These are phyloP conservation scores for Suhomyces atakaporum DNA, from an alignment of 1,139 yeast genomes.

Conservation along the genomic window DNA sequence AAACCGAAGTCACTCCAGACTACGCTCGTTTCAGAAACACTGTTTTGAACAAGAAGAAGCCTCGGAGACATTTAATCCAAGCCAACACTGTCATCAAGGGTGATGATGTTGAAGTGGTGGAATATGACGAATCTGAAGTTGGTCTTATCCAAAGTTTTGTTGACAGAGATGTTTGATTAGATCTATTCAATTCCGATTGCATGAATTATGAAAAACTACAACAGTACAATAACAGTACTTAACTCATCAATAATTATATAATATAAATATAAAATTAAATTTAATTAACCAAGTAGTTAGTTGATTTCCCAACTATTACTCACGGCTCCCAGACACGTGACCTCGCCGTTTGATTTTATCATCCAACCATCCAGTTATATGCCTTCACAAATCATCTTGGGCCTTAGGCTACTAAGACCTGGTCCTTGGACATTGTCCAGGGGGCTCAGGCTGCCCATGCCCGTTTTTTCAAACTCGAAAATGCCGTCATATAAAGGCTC, in stretches of 20 bases:
- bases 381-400: slow-evolving; percentile 5
- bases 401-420: slow-evolving; percentile 5
- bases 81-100: slow-evolving; percentile 60
- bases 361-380: slow-evolving; percentile 1
- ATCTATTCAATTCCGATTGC: neutral
- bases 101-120: slow-evolving; percentile 56
- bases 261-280: too few relatives aligned
- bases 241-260: too few relatives aligned
- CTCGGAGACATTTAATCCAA: slow-evolving; percentile 83
- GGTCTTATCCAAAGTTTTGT: slow-evolving; percentile 79
- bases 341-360: neutral
- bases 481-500: neutral
- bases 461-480: neutral
- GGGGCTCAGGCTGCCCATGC: neutral
- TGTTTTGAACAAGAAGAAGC: slow-evolving; percentile 71
- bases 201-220: too few relatives aligned
- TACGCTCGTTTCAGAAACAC: slow-evolving; percentile 65
- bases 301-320: too few relatives aligned
- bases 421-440: slow-evolving; percentile 1
- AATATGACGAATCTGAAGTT: slow-evolving; percentile 70
- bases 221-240: too few relatives aligned
- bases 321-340: slow-evolving; percentile 1
- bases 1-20: slow-evolving; percentile 67
- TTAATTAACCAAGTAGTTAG: too few relatives aligned
- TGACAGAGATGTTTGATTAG: slow-evolving; percentile 50